Evolutionary conservation across 495 filamentous ascomycete species (phyloP).

Genomic region (Extremus antarcticus): DNA sequence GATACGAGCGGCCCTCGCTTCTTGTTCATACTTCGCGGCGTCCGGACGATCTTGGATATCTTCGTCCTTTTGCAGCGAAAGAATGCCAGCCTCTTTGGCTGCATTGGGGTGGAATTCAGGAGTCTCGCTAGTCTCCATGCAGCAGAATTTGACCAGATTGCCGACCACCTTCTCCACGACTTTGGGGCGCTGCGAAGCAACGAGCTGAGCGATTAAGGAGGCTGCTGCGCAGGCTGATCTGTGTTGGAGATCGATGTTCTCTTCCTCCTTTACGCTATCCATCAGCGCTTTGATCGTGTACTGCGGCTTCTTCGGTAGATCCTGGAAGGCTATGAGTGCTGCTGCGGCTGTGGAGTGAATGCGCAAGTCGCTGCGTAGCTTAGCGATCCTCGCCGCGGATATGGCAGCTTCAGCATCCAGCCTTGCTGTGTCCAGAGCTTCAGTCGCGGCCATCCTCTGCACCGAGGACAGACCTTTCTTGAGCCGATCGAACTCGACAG

Average conservation of each 20-base stretch:
- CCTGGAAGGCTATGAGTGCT: conserved; percentile 73
- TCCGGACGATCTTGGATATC: conserved; percentile 87
- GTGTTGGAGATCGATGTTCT: conserved; percentile 79
- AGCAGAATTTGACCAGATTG: conserved; percentile 93
- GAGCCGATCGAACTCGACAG: conserved; percentile 70
- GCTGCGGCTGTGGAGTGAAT: conserved; percentile 77
- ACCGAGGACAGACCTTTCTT: conserved; percentile 76
- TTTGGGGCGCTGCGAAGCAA: conserved; percentile 57
- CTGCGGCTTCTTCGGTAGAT: conserved; percentile 82
- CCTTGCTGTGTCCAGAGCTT: conserved; percentile 64
- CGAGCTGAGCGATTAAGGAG: conserved; percentile 74
- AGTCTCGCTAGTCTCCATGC: conserved; percentile 92
- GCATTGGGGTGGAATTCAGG: conserved; percentile 82
- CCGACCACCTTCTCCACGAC: conserved; percentile 87
- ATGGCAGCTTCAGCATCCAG: conserved; percentile 58
- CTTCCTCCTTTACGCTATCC: conserved; percentile 94
- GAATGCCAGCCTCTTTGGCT: conserved; percentile 59
- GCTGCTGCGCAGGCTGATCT: conserved; percentile 78
- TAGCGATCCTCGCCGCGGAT: conserved; percentile 62
- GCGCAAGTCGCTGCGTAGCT: conserved; percentile 74
- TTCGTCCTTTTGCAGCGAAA: conserved; percentile 93
- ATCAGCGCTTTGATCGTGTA: conserved; percentile 89
- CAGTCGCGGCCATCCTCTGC: conserved; percentile 65
- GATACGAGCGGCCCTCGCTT: conserved; percentile 75
- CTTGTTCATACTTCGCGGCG: conserved; percentile 74